Evolutionary conservation across 176 grass and related monocot species (phyloP), one percentile per base, ranked within the genome.

Genomic region (Aegilops longissima): DNA sequence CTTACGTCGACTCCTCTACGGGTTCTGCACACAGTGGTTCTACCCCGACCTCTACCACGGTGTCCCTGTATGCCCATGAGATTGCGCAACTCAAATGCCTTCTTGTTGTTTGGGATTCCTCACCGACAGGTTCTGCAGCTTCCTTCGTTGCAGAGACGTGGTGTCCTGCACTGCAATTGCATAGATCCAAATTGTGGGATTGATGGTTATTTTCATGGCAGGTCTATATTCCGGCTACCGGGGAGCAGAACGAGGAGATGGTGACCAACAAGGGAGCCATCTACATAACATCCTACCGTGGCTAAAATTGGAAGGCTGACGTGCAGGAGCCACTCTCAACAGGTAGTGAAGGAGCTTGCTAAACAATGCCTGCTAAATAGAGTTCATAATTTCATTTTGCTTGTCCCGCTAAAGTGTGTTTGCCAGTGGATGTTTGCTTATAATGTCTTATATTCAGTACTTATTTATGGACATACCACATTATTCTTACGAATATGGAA

Each of bases 291-390:
- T 92, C 96, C 51, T 96, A 98, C 66, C 88, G 90, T 5, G 96
- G 96, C 9, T 98, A 94, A 87, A 98, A 96, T 78, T 98, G 96
- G 96, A 98, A 98, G 89, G 93, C 96, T 84, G 96, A 93, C n/a
- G 90, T 98, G 62, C 96, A 94, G 75, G 96, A 98, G 96, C 96
- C 65, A 98, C 93, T 20, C 92, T 98, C n/a, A 98, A 98, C 75
- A 92, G 93, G 96, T 95, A 91, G 25, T 64, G n/a, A 64, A 6
- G 59, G 14, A 33, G 14, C 17, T 27, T 65, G 61, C 21, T 4
- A 13, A 38, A 45, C 21, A 14, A 21, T 44, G 40, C 9, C 9
- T 42, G 40, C 40, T 42, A 10, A 42, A 42, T 9, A 42, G 40
- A 42, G 40, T 42, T 42, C 40, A 42, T 42, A 11, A 42, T 42